Conservation (phyloP, 805 yeast genomes). For the Wickerhamomyces hampshirensis region DNA sequence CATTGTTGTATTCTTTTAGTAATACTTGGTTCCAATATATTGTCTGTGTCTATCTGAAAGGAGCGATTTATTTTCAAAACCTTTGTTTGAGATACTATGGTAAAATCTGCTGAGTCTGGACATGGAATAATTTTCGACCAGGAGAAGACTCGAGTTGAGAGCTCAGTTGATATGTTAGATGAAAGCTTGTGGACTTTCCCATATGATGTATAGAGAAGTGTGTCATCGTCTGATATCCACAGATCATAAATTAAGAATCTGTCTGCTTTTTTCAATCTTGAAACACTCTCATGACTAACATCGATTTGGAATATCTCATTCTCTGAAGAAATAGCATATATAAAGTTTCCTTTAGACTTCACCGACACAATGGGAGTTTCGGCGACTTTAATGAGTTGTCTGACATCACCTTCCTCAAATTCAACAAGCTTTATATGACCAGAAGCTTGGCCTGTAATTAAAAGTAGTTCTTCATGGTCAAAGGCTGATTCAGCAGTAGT, state of each 20-base stretch:
- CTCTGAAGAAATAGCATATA: slow-evolving; percentile 11
- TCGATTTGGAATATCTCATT: slow-evolving; percentile 18
- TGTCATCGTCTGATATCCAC: background rate
- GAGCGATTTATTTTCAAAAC: slow-evolving; percentile 6
- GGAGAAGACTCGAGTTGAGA: slow-evolving; percentile 7
- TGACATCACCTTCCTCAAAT: background rate
- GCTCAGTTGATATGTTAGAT: background rate
- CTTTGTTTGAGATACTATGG: slow-evolving; percentile 9
- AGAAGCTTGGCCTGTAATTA: slow-evolving; percentile 18
- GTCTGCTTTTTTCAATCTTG: slow-evolving; percentile 5
- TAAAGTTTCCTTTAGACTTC: slow-evolving; percentile 2
- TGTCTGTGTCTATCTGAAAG: slow-evolving; percentile 5
- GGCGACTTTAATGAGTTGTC: slow-evolving; percentile 4
- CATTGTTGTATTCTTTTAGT: slow-evolving; percentile 15
- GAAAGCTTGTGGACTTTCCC: slow-evolving; percentile 9
- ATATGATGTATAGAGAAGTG: slow-evolving; percentile 8
- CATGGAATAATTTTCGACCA: slow-evolving; percentile 12
- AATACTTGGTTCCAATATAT: slow-evolving; percentile 10
- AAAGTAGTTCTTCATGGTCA: slow-evolving; percentile 1
- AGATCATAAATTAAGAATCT: slow-evolving; percentile 20
- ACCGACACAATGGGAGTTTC: slow-evolving; percentile 11
- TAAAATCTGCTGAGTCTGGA: background rate
- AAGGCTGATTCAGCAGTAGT: background rate
- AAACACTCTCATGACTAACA: background rate
- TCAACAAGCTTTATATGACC: slow-evolving; percentile 13